Evolutionary conservation across 2,329 filamentous ascomycete species (phyloP), one percentile per base, ranked within the genome.

Genomic region (Colletotrichum euphorbiae): DNA sequence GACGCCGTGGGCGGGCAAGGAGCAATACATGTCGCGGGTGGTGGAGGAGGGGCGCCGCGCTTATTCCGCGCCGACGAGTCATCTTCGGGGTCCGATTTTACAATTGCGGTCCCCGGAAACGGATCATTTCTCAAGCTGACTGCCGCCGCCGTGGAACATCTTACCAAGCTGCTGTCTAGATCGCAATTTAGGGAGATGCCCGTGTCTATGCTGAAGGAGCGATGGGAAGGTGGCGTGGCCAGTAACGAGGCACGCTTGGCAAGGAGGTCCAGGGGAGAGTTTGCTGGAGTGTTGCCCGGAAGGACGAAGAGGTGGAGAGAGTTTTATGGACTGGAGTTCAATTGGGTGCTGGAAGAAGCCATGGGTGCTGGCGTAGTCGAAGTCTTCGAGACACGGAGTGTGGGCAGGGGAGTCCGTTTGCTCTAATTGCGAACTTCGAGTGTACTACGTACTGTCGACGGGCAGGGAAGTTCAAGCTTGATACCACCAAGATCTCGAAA

Each of bases 321-420:
- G 33, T 92, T 93, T 70, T 87, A 87, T 73, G 92, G 92, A 0
- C 77, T 93, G 69, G 80, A 85, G 48, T 94, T 93, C 77, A 85
- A 90, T 67, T 94, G 90, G 90, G 83, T 92, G 15, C 75, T 94
- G 46, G 89, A 86, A 45, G 91, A 93, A 76, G 91, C 90, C 48
- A 83, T 92, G 24, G 92, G 91, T 0, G 83, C 89, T 31, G 92
- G 92, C 1, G 74, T 90, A 15, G 85, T 93, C 4, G 91, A 94
- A 77, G 79, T 92, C 13, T 94, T 94, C 76, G 87, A 93, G 74
- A 94, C 91, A 12, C 84, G 89, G 13, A 91, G 88, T 73, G 90
- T 93, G n/a, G 91, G 91, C 1, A 83, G 86, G 68, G 91, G 88
- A 11, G 85, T 93, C 66, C 83, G 88, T 71, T 77, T 78, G 57